Conservation (phyloP, 331 rosid genomes). For the Arachis monticola region DNA sequence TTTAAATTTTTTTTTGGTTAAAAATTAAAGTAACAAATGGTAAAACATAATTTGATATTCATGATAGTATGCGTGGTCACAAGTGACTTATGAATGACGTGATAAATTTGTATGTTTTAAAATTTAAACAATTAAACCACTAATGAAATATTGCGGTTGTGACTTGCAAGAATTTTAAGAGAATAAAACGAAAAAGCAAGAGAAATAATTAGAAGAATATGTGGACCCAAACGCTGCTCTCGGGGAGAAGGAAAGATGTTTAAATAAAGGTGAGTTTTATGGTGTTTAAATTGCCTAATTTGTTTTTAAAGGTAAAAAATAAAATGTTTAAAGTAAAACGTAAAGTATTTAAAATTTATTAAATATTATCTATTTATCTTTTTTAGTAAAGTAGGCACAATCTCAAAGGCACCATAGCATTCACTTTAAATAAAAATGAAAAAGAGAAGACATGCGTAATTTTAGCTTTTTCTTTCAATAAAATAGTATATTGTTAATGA, state of each 20-base stretch:
- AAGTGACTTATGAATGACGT: conserved; percentile 47
- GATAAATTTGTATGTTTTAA: background rate
- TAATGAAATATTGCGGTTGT: background rate
- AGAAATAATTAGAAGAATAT: conserved; percentile 43
- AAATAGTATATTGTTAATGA: too few species aligned
- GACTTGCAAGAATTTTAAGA: background rate
- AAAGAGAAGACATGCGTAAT: conserved; percentile 41
- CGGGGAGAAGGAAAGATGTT: background rate
- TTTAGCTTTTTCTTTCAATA: conserved; percentile 38
- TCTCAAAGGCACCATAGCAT: conserved; percentile 1
- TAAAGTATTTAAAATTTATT: conserved; percentile 6
- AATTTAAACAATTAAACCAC: too few species aligned
- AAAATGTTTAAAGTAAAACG: background rate
- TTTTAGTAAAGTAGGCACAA: too few species aligned
- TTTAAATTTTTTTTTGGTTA: too few species aligned
- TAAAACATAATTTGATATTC: too few species aligned
- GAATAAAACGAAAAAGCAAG: conserved; percentile 16
- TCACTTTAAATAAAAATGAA: conserved; percentile 28
- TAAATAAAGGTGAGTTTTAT: background rate
- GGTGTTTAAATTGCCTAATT: background rate
- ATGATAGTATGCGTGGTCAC: conserved; percentile 41
- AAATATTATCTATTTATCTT: too few species aligned
- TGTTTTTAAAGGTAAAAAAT: conserved; percentile 5
- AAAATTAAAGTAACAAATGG: too few species aligned
- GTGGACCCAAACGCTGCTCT: conserved; percentile 55